Evolutionary conservation across 768 basidiomycete genomes (phyloP).

Genomic region (Amyloporia xantha): DNA sequence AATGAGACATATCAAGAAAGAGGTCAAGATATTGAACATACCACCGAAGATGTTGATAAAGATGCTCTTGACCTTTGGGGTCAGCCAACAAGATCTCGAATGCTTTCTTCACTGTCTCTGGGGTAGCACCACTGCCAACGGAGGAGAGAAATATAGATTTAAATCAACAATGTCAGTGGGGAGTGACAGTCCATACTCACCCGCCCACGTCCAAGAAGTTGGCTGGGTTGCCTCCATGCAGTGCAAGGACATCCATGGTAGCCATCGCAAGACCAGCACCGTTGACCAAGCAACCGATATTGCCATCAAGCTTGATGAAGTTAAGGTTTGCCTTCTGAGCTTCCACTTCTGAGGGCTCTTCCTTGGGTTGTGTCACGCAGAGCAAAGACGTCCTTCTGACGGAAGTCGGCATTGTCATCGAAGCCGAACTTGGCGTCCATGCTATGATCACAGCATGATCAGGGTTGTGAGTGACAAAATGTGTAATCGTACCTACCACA

Average conservation of each 20-base stretch:
- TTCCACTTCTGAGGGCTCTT: conserved; percentile 96
- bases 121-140: conserved; percentile 79
- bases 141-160: background rate
- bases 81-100: conserved; percentile 92
- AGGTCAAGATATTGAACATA: conserved; percentile 20
- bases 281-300: conserved; percentile 95
- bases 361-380: conserved; percentile 91
- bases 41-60: conserved; percentile 98
- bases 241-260: conserved; percentile 97
- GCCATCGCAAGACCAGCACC: conserved; percentile 99
- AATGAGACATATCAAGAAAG: too few species aligned
- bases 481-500: conserved; percentile 63
- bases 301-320: conserved; percentile 98
- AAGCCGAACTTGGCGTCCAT: conserved; percentile 99
- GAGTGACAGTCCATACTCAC: conserved; percentile 34
- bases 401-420: conserved; percentile 98
- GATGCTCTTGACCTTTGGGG: conserved; percentile 92
- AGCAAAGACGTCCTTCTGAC: conserved; percentile 83
- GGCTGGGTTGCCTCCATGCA: conserved; percentile 94
- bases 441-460: too few species aligned
- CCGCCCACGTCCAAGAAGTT: conserved; percentile 99
- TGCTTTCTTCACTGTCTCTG: conserved; percentile 99
- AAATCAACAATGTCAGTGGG: conserved; percentile 6
- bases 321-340: conserved; percentile 94
- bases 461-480: background rate